Conservation (phyloP, 2,329 filamentous ascomycete genomes). For the Drechslerella stenobrocha region DNA sequence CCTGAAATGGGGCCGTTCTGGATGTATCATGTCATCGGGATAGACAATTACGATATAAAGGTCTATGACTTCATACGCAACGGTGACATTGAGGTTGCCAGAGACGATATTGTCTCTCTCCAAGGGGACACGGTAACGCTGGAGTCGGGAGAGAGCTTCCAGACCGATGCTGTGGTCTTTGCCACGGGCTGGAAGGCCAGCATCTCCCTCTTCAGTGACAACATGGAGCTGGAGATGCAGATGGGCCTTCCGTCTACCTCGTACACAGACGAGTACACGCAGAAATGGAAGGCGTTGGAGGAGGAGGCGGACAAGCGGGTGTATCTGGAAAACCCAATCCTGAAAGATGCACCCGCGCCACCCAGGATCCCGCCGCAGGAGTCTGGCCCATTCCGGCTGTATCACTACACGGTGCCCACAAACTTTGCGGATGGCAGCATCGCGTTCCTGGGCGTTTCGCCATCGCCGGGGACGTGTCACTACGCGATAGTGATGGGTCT, state of each 20-base stretch:
- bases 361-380: slow-evolving; percentile 42
- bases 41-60: slow-evolving; percentile 41
- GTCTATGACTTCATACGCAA: slow-evolving; percentile 33
- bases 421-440: slow-evolving; percentile 41
- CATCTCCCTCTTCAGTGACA: slow-evolving; percentile 31
- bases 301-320: slow-evolving; percentile 37
- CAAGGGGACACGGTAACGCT: slow-evolving; percentile 20
- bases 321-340: slow-evolving; percentile 37
- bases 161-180: slow-evolving; percentile 37
- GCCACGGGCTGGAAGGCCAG: slow-evolving; percentile 40
- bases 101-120: slow-evolving; percentile 19
- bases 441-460: slow-evolving; percentile 35
- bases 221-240: slow-evolving; percentile 34
- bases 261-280: slow-evolving; percentile 33
- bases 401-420: slow-evolving; percentile 40
- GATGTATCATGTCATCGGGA: slow-evolving; percentile 47
- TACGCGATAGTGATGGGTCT: slow-evolving; percentile 23
- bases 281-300: slow-evolving; percentile 37
- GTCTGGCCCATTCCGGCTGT: slow-evolving; percentile 38
- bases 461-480: slow-evolving; percentile 28
- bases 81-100: slow-evolving; percentile 26
- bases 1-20: slow-evolving; percentile 37
- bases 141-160: slow-evolving; percentile 24
- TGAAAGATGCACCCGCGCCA: slow-evolving; percentile 27
- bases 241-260: slow-evolving; percentile 26